Percentiles rank a stretch among this genome's conserved stretches.
phyloP scores from a whole-genome alignment of 148 eudicot species.

The Talinum fruticosum region DNA sequence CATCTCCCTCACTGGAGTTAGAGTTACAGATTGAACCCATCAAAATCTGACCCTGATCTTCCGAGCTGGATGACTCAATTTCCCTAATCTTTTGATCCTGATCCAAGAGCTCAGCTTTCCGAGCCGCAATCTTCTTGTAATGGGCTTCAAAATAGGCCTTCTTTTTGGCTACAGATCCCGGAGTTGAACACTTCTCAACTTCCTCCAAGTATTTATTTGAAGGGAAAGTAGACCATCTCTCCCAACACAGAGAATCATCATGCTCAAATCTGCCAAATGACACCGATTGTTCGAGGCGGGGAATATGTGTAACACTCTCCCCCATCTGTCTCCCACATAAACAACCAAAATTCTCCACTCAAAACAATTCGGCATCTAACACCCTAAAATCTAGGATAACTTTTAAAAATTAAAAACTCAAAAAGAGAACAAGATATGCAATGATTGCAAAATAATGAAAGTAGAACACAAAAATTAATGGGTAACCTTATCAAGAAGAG shows the following conservation, averaged over 20 bases:
- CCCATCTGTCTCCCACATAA: slow-evolving; percentile 67
- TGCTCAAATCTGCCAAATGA: slow-evolving; percentile 92
- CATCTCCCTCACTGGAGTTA: slow-evolving; percentile 18
- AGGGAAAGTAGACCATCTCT: slow-evolving; percentile 96
- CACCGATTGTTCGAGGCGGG: slow-evolving; percentile 59
- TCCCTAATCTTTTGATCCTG: slow-evolving; percentile 45
- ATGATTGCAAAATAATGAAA: slow-evolving; percentile 1
- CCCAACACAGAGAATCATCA: slow-evolving; percentile 93
- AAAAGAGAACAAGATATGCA: slow-evolving; percentile 3
- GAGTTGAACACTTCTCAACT: slow-evolving; percentile 81
- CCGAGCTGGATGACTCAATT: slow-evolving; percentile 19
- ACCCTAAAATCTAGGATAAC: slow-evolving; percentile 10
- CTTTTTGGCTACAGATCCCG: slow-evolving; percentile 96
- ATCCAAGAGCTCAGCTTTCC: slow-evolving; percentile 55
- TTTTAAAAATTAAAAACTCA: no score
- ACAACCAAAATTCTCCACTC: slow-evolving; percentile 23
- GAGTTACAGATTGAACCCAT: slow-evolving; percentile 10
- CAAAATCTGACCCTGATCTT: slow-evolving; percentile 18
- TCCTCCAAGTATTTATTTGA: slow-evolving; percentile 91
- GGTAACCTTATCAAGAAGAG: slow-evolving; percentile 23
- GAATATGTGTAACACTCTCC: slow-evolving; percentile 39
- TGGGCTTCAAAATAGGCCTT: slow-evolving; percentile 96
- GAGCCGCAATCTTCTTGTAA: slow-evolving; percentile 83
- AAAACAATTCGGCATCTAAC: slow-evolving; percentile 17
- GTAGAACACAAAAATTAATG: slow-evolving; percentile 22